Conservation (phyloP, 2,329 filamentous ascomycete genomes). For the Aspergillus ochraceus region DNA sequence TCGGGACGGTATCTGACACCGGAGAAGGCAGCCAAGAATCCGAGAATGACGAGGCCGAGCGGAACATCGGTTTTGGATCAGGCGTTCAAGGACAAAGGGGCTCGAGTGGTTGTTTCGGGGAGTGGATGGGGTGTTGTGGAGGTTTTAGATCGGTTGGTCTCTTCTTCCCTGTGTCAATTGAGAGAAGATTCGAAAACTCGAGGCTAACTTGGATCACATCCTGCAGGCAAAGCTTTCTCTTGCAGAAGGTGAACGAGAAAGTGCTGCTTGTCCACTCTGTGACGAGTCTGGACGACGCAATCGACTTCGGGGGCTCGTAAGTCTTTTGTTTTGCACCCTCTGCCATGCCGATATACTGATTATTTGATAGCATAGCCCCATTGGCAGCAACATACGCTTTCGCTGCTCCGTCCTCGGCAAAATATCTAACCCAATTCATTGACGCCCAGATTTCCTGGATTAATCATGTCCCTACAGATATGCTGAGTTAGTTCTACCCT, state of each 20-base stretch:
- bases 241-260: constrained; percentile 41
- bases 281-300: constrained; percentile 56
- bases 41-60: not conserved
- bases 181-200: too few relatives aligned
- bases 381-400: constrained; percentile 56
- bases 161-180: not conserved
- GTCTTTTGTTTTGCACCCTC: not conserved
- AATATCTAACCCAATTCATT: constrained; percentile 62
- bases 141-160: constrained; percentile 26
- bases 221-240: constrained; percentile 23
- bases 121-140: constrained; percentile 30
- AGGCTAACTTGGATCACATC: too few relatives aligned
- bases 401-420: constrained; percentile 50
- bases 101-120: constrained; percentile 28
- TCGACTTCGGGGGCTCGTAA: constrained; percentile 47
- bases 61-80: constrained; percentile 20
- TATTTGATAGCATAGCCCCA: constrained; percentile 22
- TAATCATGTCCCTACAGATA: constrained; percentile 58
- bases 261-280: constrained; percentile 50
- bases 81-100: constrained; percentile 27
- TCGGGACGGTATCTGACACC: constrained; percentile 25
- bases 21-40: constrained; percentile 12
- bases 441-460: constrained; percentile 51
- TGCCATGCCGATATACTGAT: not conserved
- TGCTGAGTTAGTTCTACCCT: constrained; percentile 44